phyloP scores from a whole-genome alignment of 768 basidiomycete species.

The Psilocybe azurescens region DNA sequence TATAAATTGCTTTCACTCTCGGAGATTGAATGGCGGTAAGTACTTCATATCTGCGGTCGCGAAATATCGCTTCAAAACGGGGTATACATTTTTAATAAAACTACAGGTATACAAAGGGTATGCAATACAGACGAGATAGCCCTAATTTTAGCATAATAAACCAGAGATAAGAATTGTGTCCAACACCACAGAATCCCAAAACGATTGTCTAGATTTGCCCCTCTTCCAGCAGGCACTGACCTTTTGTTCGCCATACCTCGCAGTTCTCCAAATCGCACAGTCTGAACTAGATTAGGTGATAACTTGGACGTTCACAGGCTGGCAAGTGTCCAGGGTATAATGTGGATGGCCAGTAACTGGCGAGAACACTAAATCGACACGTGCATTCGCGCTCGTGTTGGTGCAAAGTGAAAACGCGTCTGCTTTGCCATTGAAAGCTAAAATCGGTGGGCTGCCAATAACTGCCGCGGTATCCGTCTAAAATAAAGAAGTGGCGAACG shows the following conservation, averaged over 20 bases:
- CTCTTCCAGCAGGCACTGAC: background rate
- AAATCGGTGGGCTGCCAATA: constrained; percentile 33
- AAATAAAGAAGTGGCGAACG: background rate
- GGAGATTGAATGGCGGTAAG: constrained; percentile 14
- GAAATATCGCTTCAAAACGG: background rate
- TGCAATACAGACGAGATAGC: constrained; percentile 1
- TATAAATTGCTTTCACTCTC: background rate
- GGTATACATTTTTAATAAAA: background rate
- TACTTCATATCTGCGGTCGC: background rate
- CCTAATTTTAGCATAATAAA: background rate
- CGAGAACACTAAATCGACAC: constrained; percentile 47
- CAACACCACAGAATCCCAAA: background rate
- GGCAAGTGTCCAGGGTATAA: constrained; percentile 42
- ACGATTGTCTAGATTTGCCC: background rate
- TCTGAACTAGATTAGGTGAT: constrained; percentile 23
- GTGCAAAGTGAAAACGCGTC: constrained; percentile 49
- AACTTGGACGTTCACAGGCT: constrained; percentile 43
- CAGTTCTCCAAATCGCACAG: too few relatives aligned
- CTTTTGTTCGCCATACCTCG: background rate
- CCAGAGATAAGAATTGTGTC: background rate
- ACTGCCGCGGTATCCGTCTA: constrained; percentile 32
- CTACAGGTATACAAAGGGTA: background rate
- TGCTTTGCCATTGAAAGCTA: constrained; percentile 44
- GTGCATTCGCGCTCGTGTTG: constrained; percentile 44
- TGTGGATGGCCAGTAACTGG: constrained; percentile 48